phyloP scores from a whole-genome alignment of 352 stramenopile species.

The Globisporangium okanoganense region DNA sequence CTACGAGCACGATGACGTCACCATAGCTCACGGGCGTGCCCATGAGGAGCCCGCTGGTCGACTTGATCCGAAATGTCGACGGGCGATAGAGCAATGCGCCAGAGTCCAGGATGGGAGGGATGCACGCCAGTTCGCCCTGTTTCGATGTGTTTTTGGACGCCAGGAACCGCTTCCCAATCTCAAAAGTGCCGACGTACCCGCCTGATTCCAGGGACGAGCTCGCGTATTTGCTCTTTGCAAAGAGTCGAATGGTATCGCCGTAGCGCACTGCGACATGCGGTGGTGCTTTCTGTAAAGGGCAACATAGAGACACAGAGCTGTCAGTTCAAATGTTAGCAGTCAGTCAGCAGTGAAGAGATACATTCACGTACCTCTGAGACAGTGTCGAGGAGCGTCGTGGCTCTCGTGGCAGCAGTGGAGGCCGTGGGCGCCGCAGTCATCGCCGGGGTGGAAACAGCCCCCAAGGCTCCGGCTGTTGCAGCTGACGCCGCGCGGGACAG shows the following conservation, averaged over 20 bases:
- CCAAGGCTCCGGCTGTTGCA: constrained; percentile 4
- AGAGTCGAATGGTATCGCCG: constrained; percentile 66
- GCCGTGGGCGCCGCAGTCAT: neutral
- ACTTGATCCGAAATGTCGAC: constrained; percentile 67
- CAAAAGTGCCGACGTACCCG: constrained; percentile 74
- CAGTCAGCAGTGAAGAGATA: neutral
- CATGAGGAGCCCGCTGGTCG: constrained; percentile 43
- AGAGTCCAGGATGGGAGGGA: constrained; percentile 45
- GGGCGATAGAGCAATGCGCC: constrained; percentile 36
- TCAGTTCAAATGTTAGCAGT: no score
- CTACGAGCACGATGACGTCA: constrained; percentile 77
- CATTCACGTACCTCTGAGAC: constrained; percentile 9
- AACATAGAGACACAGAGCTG: constrained; percentile 31
- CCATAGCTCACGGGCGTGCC: constrained; percentile 76
- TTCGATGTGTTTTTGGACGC: constrained; percentile 58
- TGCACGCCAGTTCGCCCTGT: constrained; percentile 58
- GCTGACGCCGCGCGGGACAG: constrained; percentile 13
- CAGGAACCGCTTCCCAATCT: constrained; percentile 56
- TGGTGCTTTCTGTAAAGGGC: constrained; percentile 38
- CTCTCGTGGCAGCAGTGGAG: neutral
- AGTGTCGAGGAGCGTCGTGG: constrained; percentile 11
- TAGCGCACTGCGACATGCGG: constrained; percentile 68
- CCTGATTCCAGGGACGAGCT: constrained; percentile 13
- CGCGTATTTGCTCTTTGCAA: constrained; percentile 57
- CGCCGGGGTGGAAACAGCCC: neutral